Evolutionary conservation across 176 grass and related monocot species (phyloP), one percentile per base, ranked within the genome.

Genomic region (Puccinellia tenuiflora): DNA sequence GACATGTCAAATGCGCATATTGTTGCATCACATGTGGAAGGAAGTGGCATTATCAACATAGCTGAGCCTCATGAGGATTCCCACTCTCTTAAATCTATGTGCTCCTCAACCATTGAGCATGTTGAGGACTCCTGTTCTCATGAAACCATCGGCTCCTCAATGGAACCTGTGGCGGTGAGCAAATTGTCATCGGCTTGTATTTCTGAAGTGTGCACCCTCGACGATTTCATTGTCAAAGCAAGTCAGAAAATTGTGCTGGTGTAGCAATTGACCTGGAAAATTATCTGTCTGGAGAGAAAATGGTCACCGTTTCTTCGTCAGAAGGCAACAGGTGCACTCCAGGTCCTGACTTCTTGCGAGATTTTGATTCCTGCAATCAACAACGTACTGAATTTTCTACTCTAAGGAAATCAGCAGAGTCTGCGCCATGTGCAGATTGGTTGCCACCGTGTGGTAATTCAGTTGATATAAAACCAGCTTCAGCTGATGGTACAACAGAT

Each of bases 241-340:
- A 86, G 35, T 72, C 80, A 81, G 84, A 71, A 6, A 75, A 37
- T 74, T 39, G 29, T 89, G 73, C 77, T 51, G 20, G 38, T 66
- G 37, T 20, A 86, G 69, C 54, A 77, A 40, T 55, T 57, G 31
- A 73, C 67, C 31, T 81, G 64, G 45, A 69, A 77, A 78, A 46
- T 75, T 75, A 30, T 79, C 70, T 11, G 43, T 25, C 57, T 43
- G 65, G 68, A 70, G 75, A 80, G 16, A 51, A 2, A 61, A 7
- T 6, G 22, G 67, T 45, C 43, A 1, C 33, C 42, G 65, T 82
- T 72, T 77, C 64, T 86, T 82, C 46, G n/a, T 73, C 37, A 4
- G 34, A 86, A 86, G 37, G 56, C 11, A 39, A 77, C 11, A 82
- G 10, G 64, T 83, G 65, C 65, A 72, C 53, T 73, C 73, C n/a